Base-by-base conservation (phyloP, 164 flowering plant species). In the Stephania cephalantha region DNA sequence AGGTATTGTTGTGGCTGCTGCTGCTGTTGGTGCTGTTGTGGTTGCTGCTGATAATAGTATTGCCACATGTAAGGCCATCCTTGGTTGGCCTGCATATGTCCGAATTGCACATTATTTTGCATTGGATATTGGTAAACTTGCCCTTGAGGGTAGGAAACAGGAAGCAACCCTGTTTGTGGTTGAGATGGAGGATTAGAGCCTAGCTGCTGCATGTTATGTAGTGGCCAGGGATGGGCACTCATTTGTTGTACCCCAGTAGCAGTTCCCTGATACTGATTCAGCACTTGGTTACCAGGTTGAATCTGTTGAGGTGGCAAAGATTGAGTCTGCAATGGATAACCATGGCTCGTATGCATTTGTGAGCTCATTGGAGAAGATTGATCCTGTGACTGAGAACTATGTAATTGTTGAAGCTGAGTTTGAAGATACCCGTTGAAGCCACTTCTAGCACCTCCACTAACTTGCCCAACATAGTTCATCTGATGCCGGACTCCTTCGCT, bases 31-130 rank as follows among this genome's bases (percentile, higher is more conserved):
- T 76, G 86, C 22, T 76, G 85, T 9, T 66, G 88, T 66, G 82
- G 89, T 73, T 90, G 91, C 73, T 87, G 88, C 73, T 86, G 83
- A 79, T 86, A 87, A 74, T 90, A 88, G 77, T 90, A 85, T 61
- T 91, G 89, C 90, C 89, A 87, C 86, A 90, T 85, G 61, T 90
- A 91, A 77, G 83, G 68, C 46, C 42, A 84, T 65, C 82, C 86
- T 80, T 85, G 85, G 75, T 46, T 80, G 76, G 75, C 82, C 74
- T 84, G 88, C 75, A 78, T 55, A 70, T 78, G 71, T 66, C 80
- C 86, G 71, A 76, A 73, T 46, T 84, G 88, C 76, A 74, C 82
- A 71, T 50, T 80, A 74, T 78, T 78, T 79, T 79, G 90, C 71
- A 70, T 45, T 20, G 87, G 79, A 76, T 78, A 76, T 73, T 78